Conservation (phyloP, 495 filamentous ascomycete species). For the Penicillium maclennaniae region DNA sequence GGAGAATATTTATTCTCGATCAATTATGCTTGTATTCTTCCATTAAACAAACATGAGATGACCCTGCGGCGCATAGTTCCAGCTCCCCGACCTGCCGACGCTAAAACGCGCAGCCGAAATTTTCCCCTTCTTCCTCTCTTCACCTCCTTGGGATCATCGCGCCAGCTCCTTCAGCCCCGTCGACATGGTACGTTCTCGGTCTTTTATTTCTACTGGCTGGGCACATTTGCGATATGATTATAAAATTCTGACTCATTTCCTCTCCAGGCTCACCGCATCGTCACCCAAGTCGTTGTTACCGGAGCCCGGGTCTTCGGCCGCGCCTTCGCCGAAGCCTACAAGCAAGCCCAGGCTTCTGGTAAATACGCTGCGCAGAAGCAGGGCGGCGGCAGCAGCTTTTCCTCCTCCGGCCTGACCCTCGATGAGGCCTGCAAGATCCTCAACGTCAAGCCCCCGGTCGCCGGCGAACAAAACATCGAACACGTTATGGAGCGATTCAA, state of each 20-base stretch:
- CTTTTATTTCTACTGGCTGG: not conserved
- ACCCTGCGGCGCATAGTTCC: constrained; percentile 7
- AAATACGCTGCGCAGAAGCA: constrained; percentile 69
- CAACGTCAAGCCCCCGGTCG: constrained; percentile 85
- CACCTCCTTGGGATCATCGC: constrained; percentile 28
- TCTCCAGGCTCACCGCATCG: constrained; percentile 83
- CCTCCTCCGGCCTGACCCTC: constrained; percentile 73
- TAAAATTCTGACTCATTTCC: constrained; percentile 1
- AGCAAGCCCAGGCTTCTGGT: constrained; percentile 80
- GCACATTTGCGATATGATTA: not conserved
- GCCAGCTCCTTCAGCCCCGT: constrained; percentile 13
- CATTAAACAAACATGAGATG: not conserved
- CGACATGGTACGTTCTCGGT: constrained; percentile 28
- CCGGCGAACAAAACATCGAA: constrained; percentile 71
- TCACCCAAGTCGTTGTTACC: constrained; percentile 87
- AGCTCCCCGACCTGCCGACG: constrained; percentile 21
- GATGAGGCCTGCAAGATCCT: constrained; percentile 98
- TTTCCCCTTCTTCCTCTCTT: constrained; percentile 34
- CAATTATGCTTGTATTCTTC: not conserved
- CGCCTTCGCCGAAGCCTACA: constrained; percentile 87
- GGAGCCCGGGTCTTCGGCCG: constrained; percentile 89
- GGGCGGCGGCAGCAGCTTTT: constrained; percentile 45
- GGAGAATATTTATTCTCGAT: not conserved
- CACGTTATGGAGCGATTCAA: constrained; percentile 84
- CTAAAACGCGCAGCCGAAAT: constrained; percentile 36